Conservation (phyloP, 768 basidiomycete species). For the Tubosaeta sp. region DNA sequence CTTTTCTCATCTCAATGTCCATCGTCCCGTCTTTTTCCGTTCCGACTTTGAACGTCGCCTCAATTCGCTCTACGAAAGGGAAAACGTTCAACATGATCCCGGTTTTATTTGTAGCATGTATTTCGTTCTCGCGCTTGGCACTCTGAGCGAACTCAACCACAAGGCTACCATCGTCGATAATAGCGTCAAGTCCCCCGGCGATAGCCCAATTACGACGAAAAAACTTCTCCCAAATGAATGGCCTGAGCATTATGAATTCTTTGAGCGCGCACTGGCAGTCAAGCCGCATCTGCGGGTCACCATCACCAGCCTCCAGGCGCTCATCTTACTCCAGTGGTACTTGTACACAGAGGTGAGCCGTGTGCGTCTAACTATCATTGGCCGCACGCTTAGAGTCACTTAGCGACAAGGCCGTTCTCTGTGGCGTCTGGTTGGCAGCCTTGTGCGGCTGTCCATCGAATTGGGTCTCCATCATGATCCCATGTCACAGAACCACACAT, state of each 20-base stretch:
- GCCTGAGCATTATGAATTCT: constrained; percentile 84
- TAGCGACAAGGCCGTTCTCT: constrained; percentile 86
- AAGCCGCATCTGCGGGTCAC: constrained; percentile 84
- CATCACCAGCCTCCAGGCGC: constrained; percentile 75
- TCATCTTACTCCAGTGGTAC: constrained; percentile 86
- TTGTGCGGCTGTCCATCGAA: constrained; percentile 79
- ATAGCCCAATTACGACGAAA: constrained; percentile 42
- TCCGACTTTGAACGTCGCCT: constrained; percentile 64
- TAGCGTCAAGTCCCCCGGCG: constrained; percentile 33
- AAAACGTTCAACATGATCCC: constrained; percentile 56
- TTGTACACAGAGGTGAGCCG: constrained; percentile 74
- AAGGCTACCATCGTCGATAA: constrained; percentile 53
- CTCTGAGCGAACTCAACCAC: constrained; percentile 77
- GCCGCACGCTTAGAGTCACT: constrained; percentile 7
- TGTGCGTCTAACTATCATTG: neutral
- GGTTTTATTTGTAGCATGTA: constrained; percentile 78
- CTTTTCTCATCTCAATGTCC: constrained; percentile 72
- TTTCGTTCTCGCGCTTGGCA: constrained; percentile 74
- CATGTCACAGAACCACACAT: constrained; percentile 52
- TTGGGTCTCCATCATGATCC: constrained; percentile 87
- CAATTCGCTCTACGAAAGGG: constrained; percentile 60
- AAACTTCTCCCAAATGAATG: constrained; percentile 57
- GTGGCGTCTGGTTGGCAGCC: constrained; percentile 83
- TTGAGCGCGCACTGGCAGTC: constrained; percentile 69
- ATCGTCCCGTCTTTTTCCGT: constrained; percentile 72